Percentiles rank a stretch among this genome's conserved stretches.
These are phyloP conservation scores for Nakazawaea ernobii DNA, from an alignment of 805 yeast genomes.

Conservation along the genomic window DNA sequence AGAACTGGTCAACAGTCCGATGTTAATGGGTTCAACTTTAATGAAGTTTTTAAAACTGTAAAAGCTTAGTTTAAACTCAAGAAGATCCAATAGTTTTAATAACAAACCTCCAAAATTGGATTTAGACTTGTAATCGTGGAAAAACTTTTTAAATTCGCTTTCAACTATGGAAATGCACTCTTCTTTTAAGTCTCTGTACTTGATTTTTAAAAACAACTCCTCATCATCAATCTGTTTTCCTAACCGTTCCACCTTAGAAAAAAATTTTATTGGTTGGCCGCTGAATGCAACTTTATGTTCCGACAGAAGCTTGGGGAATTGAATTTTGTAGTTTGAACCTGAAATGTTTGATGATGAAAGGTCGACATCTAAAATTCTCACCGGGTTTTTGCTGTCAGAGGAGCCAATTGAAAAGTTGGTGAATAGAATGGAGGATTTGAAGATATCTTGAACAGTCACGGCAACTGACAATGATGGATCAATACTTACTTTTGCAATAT, in stretches of 20 bases:
- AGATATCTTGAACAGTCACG: constrained; percentile 78
- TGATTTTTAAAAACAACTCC: constrained; percentile 33
- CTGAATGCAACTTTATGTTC: constrained; percentile 44
- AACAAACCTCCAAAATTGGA: not conserved
- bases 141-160: constrained; percentile 13
- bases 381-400: constrained; percentile 43
- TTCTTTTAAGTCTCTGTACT: constrained; percentile 38
- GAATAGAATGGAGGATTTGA: constrained; percentile 48
- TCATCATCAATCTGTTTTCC: constrained; percentile 12
- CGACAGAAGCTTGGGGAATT: constrained; percentile 17
- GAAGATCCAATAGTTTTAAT: constrained; percentile 9
- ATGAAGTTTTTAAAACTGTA: constrained; percentile 22
- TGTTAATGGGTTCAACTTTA: constrained; percentile 2
- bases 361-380: constrained; percentile 41
- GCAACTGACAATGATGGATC: constrained; percentile 57
- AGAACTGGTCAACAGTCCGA: not conserved
- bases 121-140: constrained; percentile 5
- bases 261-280: constrained; percentile 65
- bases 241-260: constrained; percentile 43
- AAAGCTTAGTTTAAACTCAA: constrained; percentile 21
- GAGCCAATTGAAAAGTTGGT: constrained; percentile 70
- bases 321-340: constrained; percentile 22
- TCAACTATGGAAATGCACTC: constrained; percentile 34
- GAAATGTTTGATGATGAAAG: constrained; percentile 22
- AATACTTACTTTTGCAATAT: constrained; percentile 21